Percentiles rank a stretch among this genome's conserved stretches.
phyloP scores from a whole-genome alignment of 208 protist species.

The Leishmania mexicana region DNA sequence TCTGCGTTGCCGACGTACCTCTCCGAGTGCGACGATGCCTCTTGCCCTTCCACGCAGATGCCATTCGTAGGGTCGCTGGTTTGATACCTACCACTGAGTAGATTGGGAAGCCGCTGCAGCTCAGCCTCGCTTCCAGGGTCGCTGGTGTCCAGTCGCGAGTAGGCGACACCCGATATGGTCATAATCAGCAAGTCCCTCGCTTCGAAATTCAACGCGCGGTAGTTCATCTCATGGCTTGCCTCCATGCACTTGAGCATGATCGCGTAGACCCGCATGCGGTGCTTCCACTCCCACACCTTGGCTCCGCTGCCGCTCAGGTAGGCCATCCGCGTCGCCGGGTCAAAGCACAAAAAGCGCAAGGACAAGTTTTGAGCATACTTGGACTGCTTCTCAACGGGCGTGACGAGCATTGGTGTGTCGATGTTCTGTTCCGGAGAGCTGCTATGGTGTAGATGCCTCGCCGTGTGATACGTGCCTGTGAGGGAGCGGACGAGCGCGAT shows the following conservation, averaged over 20 bases:
- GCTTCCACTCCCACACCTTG: slow-evolving; percentile 35
- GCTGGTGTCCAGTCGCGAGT: slow-evolving; percentile 24
- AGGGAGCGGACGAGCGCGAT: too few species aligned
- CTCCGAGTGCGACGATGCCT: slow-evolving; percentile 13
- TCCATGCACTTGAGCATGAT: slow-evolving; percentile 20
- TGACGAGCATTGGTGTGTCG: slow-evolving; percentile 17
- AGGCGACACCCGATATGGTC: slow-evolving; percentile 27
- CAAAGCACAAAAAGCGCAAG: slow-evolving; percentile 40
- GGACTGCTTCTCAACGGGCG: slow-evolving; percentile 50
- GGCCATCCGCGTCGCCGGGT: slow-evolving; percentile 39
- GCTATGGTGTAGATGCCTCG: too few species aligned
- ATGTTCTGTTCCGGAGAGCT: neutral
- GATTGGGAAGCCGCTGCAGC: slow-evolving; percentile 31
- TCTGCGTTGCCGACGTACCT: slow-evolving; percentile 21
- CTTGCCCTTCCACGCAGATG: slow-evolving; percentile 20
- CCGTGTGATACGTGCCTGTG: too few species aligned
- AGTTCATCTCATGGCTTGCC: slow-evolving; percentile 17
- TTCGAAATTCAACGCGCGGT: slow-evolving; percentile 28
- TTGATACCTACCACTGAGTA: slow-evolving; percentile 19
- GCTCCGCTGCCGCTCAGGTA: slow-evolving; percentile 47
- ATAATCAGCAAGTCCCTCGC: slow-evolving; percentile 27
- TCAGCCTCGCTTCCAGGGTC: slow-evolving; percentile 19
- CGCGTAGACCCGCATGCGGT: slow-evolving; percentile 51
- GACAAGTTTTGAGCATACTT: slow-evolving; percentile 32
- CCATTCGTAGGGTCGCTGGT: slow-evolving; percentile 11